A percentile compares a stretch with the other conserved stretches of the same genome.
These are phyloP conservation scores for Dendryphion nanum DNA, from an alignment of 2,329 filamentous ascomycete species.

Conservation along the genomic window DNA sequence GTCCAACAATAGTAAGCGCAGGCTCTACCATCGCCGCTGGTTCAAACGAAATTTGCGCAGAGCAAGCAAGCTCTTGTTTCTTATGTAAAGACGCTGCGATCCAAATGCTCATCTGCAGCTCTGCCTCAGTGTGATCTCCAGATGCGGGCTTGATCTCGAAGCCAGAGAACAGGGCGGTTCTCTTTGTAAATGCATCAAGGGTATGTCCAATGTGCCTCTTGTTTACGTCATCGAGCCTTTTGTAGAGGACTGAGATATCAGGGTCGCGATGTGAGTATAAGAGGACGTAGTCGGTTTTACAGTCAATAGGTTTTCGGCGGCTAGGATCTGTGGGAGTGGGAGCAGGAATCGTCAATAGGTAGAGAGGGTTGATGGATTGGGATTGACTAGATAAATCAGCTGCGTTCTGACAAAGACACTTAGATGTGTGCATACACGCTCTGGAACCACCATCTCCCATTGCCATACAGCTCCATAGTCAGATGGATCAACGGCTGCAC, in stretches of 20 bases:
- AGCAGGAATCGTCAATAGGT: slow-evolving; percentile 8
- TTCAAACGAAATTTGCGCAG: neutral
- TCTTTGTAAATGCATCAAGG: slow-evolving; percentile 8
- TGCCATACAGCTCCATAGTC: slow-evolving; percentile 10
- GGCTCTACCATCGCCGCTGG: slow-evolving; percentile 6
- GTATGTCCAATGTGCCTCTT: slow-evolving; percentile 7
- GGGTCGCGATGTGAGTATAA: slow-evolving; percentile 13
- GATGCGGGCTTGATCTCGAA: slow-evolving; percentile 17
- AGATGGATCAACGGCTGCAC: slow-evolving; percentile 12
- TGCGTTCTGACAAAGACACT: neutral
- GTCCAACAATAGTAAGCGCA: slow-evolving; percentile 13
- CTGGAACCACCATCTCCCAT: slow-evolving; percentile 8
- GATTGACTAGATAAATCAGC: slow-evolving; percentile 6
- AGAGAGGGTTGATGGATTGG: slow-evolving; percentile 11
- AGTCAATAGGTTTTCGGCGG: slow-evolving; percentile 3
- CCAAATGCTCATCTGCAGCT: slow-evolving; percentile 17
- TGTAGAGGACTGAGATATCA: slow-evolving; percentile 9
- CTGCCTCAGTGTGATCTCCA: slow-evolving; percentile 13
- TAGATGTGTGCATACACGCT: slow-evolving; percentile 10
- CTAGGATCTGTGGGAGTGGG: slow-evolving; percentile 4
- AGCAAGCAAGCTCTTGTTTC: slow-evolving; percentile 12
- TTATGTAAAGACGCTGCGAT: slow-evolving; percentile 17
- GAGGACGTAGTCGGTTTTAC: slow-evolving; percentile 14
- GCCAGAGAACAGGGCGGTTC: slow-evolving; percentile 10
- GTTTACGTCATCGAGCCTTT: slow-evolving; percentile 6